These are phyloP conservation scores for Gyromitra esculenta DNA, from an alignment of 2,329 filamentous ascomycete genomes.

Conservation along the genomic window DNA sequence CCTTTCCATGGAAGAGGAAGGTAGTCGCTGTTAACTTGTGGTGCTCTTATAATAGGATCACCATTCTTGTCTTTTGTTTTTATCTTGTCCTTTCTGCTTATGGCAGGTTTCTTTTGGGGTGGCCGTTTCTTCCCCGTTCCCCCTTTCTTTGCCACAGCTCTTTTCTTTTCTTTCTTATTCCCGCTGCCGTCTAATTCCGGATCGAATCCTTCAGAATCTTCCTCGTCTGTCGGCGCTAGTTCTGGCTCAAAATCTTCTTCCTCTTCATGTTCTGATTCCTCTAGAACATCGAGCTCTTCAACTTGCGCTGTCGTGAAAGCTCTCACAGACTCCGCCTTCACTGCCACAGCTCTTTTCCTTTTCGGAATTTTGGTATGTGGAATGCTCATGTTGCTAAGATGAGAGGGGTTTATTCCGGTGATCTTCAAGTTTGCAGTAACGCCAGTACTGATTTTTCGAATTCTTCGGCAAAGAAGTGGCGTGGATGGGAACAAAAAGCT, in stretches of 20 bases:
- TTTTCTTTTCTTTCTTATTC: constrained; percentile 11
- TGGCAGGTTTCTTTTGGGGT: constrained; percentile 30
- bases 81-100: constrained; percentile 41
- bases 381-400: neutral
- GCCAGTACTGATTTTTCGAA: constrained; percentile 7
- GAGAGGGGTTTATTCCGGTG: neutral
- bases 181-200: neutral
- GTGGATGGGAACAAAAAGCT: constrained; percentile 10
- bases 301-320: neutral
- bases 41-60: constrained; percentile 72
- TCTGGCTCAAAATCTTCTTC: constrained; percentile 26
- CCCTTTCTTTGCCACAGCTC: neutral
- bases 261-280: neutral
- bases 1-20: constrained; percentile 92
- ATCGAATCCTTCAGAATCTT: constrained; percentile 22
- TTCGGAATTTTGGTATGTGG: constrained; percentile 18
- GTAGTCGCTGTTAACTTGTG: constrained; percentile 82
- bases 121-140: neutral
- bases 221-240: constrained; percentile 16
- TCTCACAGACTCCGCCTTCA: constrained; percentile 1
- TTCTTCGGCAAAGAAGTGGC: neutral
- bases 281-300: neutral
- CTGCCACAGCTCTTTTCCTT: constrained; percentile 21
- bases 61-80: constrained; percentile 59
- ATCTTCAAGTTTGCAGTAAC: neutral